Percentiles rank a stretch among this genome's conserved stretches.
These are phyloP conservation scores for Populus hybrid DNA, from an alignment of 441 rosid genomes.

Conservation along the genomic window DNA sequence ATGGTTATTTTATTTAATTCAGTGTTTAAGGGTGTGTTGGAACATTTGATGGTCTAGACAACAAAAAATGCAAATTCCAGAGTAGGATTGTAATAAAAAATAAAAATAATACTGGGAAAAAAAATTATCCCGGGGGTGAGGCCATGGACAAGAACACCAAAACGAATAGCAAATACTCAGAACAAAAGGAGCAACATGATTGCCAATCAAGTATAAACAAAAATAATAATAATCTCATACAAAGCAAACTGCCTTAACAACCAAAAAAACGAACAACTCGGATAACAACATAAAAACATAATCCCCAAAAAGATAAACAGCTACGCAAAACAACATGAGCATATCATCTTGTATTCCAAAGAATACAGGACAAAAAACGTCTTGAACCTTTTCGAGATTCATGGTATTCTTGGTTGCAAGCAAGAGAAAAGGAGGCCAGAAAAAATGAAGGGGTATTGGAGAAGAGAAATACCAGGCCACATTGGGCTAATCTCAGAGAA, in stretches of 20 bases:
- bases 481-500: conserved; percentile 97
- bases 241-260: not conserved
- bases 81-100: not conserved
- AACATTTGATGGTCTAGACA: not conserved
- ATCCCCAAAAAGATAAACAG: not conserved
- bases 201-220: not conserved
- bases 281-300: not conserved
- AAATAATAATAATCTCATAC: not conserved
- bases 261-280: not conserved
- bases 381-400: not conserved
- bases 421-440: not conserved
- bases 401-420: not conserved
- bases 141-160: not conserved
- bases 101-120: not conserved
- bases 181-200: not conserved
- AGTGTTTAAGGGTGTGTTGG: not conserved
- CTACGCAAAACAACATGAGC: not conserved
- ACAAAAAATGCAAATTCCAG: not conserved
- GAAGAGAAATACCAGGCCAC: conserved; percentile 82
- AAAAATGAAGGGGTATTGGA: not conserved
- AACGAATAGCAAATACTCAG: not conserved
- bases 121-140: too few relatives aligned
- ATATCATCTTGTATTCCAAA: not conserved
- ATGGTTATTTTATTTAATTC: not conserved
- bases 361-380: not conserved